These are phyloP conservation scores for Micromonas commoda DNA, from an alignment of 139 green algal genomes.

Conservation along the genomic window DNA sequence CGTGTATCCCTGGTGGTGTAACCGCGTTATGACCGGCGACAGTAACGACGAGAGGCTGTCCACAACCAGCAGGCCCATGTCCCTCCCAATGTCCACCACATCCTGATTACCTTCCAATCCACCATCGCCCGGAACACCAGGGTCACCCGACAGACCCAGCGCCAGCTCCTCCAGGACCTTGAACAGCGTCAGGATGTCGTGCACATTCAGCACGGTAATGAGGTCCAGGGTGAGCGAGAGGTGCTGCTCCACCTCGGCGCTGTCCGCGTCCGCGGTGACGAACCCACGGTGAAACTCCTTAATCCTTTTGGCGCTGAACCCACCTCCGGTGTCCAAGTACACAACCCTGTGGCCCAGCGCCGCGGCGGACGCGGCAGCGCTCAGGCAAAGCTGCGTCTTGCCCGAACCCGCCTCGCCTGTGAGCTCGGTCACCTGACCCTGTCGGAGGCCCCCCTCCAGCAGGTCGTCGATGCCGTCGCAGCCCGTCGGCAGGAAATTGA, in stretches of 20 bases:
- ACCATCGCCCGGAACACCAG: background rate
- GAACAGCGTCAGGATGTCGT: conserved; percentile 16
- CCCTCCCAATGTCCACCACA: background rate
- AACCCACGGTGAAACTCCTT: conserved; percentile 21
- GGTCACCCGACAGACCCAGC: background rate
- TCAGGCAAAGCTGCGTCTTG: conserved; percentile 29
- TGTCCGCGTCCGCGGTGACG: background rate
- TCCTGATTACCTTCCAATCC: background rate
- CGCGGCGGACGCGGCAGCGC: conserved; percentile 6
- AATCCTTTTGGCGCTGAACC: conserved; percentile 1
- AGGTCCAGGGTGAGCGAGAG: conserved; percentile 7
- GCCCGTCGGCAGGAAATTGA: conserved; percentile 17
- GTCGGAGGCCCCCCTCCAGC: conserved; percentile 10
- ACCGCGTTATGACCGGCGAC: background rate
- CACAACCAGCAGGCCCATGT: conserved; percentile 23
- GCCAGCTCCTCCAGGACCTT: background rate
- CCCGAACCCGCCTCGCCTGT: conserved; percentile 1
- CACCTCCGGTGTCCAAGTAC: conserved; percentile 16
- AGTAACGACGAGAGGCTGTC: conserved; percentile 16
- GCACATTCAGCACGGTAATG: background rate
- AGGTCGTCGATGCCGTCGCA: conserved; percentile 17
- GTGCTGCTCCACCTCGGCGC: background rate
- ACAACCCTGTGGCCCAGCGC: conserved; percentile 15
- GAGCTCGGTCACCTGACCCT: conserved; percentile 24
- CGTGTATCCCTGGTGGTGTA: conserved; percentile 21